Evolutionary conservation across 495 filamentous ascomycete species (phyloP), one percentile per base, ranked within the genome.

Genomic region (Penicillium bovifimosum): DNA sequence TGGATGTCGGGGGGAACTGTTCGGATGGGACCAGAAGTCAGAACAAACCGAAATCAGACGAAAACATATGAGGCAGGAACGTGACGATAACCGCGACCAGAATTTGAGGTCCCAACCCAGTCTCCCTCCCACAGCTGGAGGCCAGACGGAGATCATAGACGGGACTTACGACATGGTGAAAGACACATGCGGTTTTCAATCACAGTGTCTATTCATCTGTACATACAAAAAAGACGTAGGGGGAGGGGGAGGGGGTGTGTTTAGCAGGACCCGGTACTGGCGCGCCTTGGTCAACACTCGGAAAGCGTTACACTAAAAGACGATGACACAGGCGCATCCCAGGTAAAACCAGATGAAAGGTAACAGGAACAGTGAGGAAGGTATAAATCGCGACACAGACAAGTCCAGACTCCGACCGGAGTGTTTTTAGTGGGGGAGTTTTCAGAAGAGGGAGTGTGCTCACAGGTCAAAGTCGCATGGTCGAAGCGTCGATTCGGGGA

Each of bases 161-260:
- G 54, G 50, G 60, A 78, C 75, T 78, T 74, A 78, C 75, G 75
- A 77, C 75, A 78, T 78, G 58, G 65, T 74, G 69, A 68, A 70
- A 50, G 62, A 64, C 60, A 62, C 55, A 62, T 54, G 58, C 52
- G 56, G 57, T 62, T 65, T 62, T 59, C 70, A 71, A 70, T 66
- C 70, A 72, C 63, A 61, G 58, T 59, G 63, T 48, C 60, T 61
- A 65, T 61, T 72, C 70, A 74, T 72, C 69, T 72, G 70, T 68
- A 70, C 61, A 67, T 69, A 68, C 69, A 73, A 58, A 64, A 55
- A 55, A 45, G 60, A 48, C 62, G 61, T 62, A 65, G 66, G 62
- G 60, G 60, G 36, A 65, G 62, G 63, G 20, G 4, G 4, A 24
- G 2, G 4, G 4, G 2, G 20, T 24, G 20, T 24, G 20, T 24